Base-by-base conservation (phyloP, 2,329 filamentous ascomycete genomes). In the Colletotrichum cordylinicola region DNA sequence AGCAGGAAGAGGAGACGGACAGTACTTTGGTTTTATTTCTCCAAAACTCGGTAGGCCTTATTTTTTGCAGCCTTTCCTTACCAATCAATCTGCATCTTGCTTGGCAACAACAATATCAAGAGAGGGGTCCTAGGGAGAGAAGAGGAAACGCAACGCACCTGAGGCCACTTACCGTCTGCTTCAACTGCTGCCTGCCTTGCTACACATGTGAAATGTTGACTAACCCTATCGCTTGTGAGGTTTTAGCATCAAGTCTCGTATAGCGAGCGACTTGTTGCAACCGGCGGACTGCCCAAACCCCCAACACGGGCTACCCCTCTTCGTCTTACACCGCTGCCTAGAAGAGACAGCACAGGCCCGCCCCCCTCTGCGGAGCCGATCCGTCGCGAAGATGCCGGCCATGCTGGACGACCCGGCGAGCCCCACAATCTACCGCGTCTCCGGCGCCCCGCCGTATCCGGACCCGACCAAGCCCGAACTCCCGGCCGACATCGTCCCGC, bases 391-490 rank as follows among this genome's bases (percentile, higher is more conserved):
- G 79, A 95, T 96, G 94, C 93, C 94, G 80, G 94, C 94, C 78
- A 93, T 95, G 85, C 90, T 95, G 81, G 94, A 96, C 82, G 94
- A 96, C 82, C 94, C 94, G 75, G 90, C 91, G 58, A 90, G 92
- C 81, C 90, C 93, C 78, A 91, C 92, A 82, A 92, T 95, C 79
- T 92, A 93, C 86, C 92, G 94, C 77, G 89, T 91, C 68, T 94
- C 93, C 77, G 94, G 94, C 37, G 88, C 89, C 64, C 83, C 88
- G 69, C 93, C 94, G 55, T 95, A 90, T 80, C 93, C 93, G 79
- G 89, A 91, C 78, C 89, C 91, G 72, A 88, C 86, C 55, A 88
- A 89, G 81, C 91, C 92, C 67, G 87, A 92, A 66, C 88, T 96
- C 66, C 94, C 95, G 66, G 83, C 89, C 35, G 91, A 91, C 78